These are phyloP conservation scores for Penicillium canariense DNA, from an alignment of 495 filamentous ascomycete genomes.

Conservation along the genomic window DNA sequence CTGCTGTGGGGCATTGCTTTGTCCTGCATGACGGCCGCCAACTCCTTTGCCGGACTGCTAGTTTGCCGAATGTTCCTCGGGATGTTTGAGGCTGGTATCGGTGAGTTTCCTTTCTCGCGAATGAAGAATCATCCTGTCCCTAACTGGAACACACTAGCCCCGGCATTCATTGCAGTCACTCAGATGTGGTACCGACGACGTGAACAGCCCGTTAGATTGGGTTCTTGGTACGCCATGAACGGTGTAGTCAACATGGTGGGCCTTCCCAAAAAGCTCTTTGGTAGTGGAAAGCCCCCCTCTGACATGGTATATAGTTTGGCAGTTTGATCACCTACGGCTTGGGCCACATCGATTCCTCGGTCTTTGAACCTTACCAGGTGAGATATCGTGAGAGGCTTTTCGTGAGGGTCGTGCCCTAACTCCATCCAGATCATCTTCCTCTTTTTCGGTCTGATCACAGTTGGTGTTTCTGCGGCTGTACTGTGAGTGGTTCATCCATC, in stretches of 20 bases:
- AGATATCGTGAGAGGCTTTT: background rate
- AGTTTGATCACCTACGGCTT: conserved; percentile 58
- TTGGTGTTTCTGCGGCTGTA: conserved; percentile 46
- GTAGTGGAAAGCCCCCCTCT: background rate
- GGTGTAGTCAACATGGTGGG: conserved; percentile 53
- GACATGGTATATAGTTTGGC: conserved; percentile 29
- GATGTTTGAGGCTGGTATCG: conserved; percentile 56
- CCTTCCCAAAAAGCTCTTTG: no score
- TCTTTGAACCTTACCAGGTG: conserved; percentile 56
- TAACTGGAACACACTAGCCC: conserved; percentile 36
- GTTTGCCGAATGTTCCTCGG: conserved; percentile 61
- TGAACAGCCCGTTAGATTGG: conserved; percentile 57
- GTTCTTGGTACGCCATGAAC: conserved; percentile 62
- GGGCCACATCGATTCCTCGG: conserved; percentile 53
- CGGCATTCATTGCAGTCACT: conserved; percentile 57
- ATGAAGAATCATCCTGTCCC: background rate
- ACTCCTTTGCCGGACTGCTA: conserved; percentile 53
- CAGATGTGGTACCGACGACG: conserved; percentile 63
- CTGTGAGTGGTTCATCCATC: conserved; percentile 24
- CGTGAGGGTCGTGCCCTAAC: background rate
- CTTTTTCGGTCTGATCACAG: conserved; percentile 52
- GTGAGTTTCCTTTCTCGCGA: conserved; percentile 19
- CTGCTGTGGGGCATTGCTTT: conserved; percentile 58
- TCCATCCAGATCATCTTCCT: conserved; percentile 50
- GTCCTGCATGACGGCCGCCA: conserved; percentile 55